Conservation (phyloP, 768 basidiomycete species). For the Mycena pura region DNA sequence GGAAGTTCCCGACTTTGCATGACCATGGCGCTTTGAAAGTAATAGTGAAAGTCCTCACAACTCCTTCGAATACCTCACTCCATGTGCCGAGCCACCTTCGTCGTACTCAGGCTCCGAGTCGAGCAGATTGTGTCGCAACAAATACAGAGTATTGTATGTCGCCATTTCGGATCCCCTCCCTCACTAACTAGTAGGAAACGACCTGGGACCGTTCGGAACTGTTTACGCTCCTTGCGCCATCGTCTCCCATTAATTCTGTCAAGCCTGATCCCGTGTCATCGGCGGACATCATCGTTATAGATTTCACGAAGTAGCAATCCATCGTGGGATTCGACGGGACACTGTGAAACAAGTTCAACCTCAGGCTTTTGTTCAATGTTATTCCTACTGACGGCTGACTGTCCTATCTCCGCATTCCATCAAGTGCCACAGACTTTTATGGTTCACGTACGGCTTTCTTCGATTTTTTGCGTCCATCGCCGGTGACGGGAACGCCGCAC, state of each 20-base stretch:
- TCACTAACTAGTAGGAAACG: conserved; percentile 60
- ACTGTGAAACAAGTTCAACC: conserved; percentile 55
- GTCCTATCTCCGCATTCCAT: conserved; percentile 55
- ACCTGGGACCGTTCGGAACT: conserved; percentile 57
- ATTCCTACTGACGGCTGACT: not conserved
- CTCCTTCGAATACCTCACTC: not conserved
- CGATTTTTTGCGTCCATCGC: not conserved
- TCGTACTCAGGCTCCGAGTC: not conserved
- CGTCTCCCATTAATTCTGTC: conserved; percentile 61
- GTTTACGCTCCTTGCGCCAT: conserved; percentile 54
- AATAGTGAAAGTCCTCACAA: not conserved
- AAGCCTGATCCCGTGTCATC: conserved; percentile 60
- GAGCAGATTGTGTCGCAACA: conserved; percentile 49
- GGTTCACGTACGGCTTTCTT: conserved; percentile 45
- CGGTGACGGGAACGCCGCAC: not conserved
- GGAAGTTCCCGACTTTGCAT: too few relatives aligned
- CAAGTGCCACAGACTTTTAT: conserved; percentile 81
- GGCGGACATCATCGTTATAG: conserved; percentile 70
- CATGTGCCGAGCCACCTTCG: not conserved
- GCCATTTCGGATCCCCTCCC: not conserved
- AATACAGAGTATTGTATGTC: conserved; percentile 59
- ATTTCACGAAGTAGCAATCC: conserved; percentile 58
- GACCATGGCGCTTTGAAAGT: too few relatives aligned
- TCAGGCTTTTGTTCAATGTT: not conserved
- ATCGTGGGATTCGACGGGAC: conserved; percentile 73